phyloP scores from a whole-genome alignment of 2,329 filamentous ascomycete species.

The Penicillium sp. region DNA sequence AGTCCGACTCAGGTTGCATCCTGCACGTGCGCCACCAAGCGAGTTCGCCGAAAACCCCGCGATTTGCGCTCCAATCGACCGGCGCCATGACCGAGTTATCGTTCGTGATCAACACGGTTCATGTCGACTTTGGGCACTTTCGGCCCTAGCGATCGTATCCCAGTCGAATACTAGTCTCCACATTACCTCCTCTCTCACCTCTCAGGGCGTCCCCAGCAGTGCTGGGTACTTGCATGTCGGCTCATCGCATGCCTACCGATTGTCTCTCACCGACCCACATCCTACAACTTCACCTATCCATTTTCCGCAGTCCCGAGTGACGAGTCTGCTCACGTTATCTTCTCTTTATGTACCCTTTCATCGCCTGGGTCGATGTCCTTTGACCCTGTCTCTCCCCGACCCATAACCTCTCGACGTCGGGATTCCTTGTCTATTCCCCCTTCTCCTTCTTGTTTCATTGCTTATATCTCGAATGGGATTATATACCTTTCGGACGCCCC shows the following conservation, averaged over 20 bases:
- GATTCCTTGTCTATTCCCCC: background rate
- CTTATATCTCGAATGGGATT: background rate
- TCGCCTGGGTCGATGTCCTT: background rate
- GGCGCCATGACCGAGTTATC: conserved; percentile 8
- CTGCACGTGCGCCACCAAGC: conserved; percentile 17
- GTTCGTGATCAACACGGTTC: conserved; percentile 6
- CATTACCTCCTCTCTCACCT: conserved; percentile 1
- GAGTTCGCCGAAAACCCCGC: conserved; percentile 12
- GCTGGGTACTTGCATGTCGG: conserved; percentile 6
- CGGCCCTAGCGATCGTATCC: conserved; percentile 13
- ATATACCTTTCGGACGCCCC: background rate
- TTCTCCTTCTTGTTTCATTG: background rate
- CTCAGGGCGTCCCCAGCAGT: background rate
- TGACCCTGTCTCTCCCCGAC: background rate
- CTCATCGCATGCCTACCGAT: background rate
- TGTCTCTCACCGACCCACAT: background rate
- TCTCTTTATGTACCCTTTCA: too few species aligned
- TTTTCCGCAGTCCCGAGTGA: background rate
- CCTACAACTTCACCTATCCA: background rate
- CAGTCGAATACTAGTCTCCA: conserved; percentile 12
- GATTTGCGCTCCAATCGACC: conserved; percentile 8
- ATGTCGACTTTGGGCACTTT: background rate
- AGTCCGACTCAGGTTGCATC: conserved; percentile 22
- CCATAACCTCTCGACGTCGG: background rate
- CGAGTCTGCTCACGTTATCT: background rate